Conservation (phyloP, 805 yeast species). For the Hanseniaspora vineae region DNA sequence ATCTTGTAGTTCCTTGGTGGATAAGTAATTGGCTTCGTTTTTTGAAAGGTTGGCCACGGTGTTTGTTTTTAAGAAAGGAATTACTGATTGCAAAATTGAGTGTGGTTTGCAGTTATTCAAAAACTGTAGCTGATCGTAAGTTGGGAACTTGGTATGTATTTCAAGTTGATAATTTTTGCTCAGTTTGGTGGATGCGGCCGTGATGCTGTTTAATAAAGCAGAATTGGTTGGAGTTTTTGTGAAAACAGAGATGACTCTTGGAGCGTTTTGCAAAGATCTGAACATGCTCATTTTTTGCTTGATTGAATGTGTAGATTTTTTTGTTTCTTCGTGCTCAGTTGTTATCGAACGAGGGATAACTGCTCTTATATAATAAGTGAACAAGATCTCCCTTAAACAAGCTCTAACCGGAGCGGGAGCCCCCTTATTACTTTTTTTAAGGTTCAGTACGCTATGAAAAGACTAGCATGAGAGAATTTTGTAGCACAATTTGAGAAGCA, state of each 20-base stretch:
- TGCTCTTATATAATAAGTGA: too few relatives aligned
- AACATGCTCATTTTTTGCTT: conserved; percentile 31
- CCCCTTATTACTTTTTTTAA: too few relatives aligned
- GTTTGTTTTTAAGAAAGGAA: conserved; percentile 11
- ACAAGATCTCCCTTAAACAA: too few relatives aligned
- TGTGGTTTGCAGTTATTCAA: conserved; percentile 11
- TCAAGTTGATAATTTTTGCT: conserved; percentile 12
- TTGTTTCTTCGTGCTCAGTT: too few relatives aligned
- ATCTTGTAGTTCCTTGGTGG: conserved; percentile 13
- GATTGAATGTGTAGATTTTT: background rate
- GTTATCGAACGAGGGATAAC: too few relatives aligned
- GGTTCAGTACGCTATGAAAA: too few relatives aligned
- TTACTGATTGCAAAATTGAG: conserved; percentile 8
- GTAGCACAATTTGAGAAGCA: too few relatives aligned
- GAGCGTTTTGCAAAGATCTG: conserved; percentile 31
- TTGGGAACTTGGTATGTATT: conserved; percentile 16
- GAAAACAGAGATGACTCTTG: conserved; percentile 35
- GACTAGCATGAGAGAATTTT: too few relatives aligned
- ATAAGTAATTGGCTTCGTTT: background rate
- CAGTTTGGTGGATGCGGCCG: conserved; percentile 8
- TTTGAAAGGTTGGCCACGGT: conserved; percentile 5
- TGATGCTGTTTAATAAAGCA: conserved; percentile 9
- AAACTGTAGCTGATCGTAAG: conserved; percentile 19
- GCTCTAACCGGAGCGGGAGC: too few relatives aligned
- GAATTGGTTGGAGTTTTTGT: conserved; percentile 16